phyloP scores from a whole-genome alignment of 2,329 filamentous ascomycete genomes.

The Fusarium gaditjirri region DNA sequence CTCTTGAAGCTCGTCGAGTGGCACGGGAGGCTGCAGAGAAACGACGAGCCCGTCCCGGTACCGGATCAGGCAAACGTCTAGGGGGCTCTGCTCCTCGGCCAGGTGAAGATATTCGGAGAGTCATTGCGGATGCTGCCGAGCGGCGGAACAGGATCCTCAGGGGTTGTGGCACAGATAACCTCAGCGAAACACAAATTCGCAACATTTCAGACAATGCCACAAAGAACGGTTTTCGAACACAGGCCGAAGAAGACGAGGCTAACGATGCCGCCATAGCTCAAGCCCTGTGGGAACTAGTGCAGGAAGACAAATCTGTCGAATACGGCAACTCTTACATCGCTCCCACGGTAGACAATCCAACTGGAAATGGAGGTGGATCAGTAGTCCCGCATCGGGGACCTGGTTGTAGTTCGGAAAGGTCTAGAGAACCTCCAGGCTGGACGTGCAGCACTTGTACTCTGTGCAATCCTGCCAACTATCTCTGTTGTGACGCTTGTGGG shows the following conservation, averaged over 20 bases:
- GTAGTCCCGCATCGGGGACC: slow-evolving; percentile 39
- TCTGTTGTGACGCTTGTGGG: slow-evolving; percentile 68
- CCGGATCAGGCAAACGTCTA: slow-evolving; percentile 76
- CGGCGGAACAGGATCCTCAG: slow-evolving; percentile 73
- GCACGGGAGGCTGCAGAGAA: slow-evolving; percentile 81
- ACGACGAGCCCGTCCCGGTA: slow-evolving; percentile 66
- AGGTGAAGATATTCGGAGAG: slow-evolving; percentile 74
- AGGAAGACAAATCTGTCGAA: slow-evolving; percentile 74
- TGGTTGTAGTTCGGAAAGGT: slow-evolving; percentile 9
- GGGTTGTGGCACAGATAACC: slow-evolving; percentile 80
- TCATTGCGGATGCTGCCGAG: slow-evolving; percentile 78
- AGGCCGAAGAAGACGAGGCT: slow-evolving; percentile 87
- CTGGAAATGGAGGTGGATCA: slow-evolving; percentile 54
- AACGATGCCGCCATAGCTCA: slow-evolving; percentile 89
- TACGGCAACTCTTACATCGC: slow-evolving; percentile 65
- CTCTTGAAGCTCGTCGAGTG: slow-evolving; percentile 77
- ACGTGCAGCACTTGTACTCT: slow-evolving; percentile 67
- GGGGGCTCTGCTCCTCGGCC: slow-evolving; percentile 68
- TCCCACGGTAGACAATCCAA: slow-evolving; percentile 62
- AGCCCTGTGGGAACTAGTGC: slow-evolving; percentile 85
- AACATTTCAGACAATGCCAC: slow-evolving; percentile 72
- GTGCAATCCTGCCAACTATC: slow-evolving; percentile 61
- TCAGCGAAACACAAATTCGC: slow-evolving; percentile 72
- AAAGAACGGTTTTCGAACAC: slow-evolving; percentile 80
- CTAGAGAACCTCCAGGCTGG: slow-evolving; percentile 54